Conservation (phyloP, 257 asterid species). For the Lycium ferocissimum region DNA sequence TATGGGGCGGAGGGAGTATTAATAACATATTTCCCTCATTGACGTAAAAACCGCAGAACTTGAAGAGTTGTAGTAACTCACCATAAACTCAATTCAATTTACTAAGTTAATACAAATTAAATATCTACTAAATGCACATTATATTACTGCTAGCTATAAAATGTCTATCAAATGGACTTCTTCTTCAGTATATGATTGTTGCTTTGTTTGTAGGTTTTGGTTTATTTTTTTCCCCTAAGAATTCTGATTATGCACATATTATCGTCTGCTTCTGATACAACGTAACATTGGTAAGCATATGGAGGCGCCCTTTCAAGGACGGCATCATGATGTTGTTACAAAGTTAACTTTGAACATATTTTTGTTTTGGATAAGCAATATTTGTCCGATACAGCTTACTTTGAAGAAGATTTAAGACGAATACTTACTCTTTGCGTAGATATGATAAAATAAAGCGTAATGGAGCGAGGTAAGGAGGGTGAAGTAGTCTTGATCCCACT, state of each 20-base stretch:
- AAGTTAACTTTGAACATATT: neutral
- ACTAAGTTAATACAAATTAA: neutral
- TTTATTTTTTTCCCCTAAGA: neutral
- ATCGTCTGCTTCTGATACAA: neutral
- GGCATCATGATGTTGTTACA: neutral
- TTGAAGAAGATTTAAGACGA: neutral
- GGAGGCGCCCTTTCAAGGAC: neutral
- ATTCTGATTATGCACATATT: neutral
- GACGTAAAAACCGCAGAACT: too few relatives aligned
- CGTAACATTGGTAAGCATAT: neutral
- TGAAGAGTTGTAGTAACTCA: too few relatives aligned
- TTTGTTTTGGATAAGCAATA: neutral
- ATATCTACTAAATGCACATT: neutral
- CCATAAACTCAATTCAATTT: too few relatives aligned
- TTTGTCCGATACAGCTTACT: neutral
- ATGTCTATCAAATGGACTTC: conserved; percentile 10
- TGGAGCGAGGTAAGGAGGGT: too few relatives aligned
- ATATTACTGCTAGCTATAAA: neutral
- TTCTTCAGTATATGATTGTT: neutral
- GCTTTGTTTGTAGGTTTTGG: neutral
- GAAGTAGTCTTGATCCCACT: too few relatives aligned
- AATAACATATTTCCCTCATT: too few relatives aligned
- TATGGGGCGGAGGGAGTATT: too few relatives aligned
- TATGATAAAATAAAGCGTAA: neutral
- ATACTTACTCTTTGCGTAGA: neutral